A percentile compares a stretch with the other conserved stretches of the same genome.
These are phyloP conservation scores for Harringtonia aguacate DNA, from an alignment of 2,329 filamentous ascomycete genomes.

Conservation along the genomic window DNA sequence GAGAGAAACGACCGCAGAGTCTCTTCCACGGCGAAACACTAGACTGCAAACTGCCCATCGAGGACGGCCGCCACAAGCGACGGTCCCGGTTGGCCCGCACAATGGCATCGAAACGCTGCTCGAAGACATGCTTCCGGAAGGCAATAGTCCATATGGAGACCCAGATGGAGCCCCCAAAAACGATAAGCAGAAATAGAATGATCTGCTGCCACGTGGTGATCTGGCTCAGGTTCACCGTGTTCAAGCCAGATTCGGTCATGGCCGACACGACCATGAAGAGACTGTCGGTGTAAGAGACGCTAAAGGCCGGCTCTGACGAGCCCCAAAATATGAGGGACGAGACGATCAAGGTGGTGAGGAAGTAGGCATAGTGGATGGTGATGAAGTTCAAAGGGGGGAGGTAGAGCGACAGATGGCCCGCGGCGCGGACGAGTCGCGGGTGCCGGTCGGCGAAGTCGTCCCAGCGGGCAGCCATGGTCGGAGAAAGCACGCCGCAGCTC, in stretches of 20 bases:
- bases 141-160: conserved; percentile 53
- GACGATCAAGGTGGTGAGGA: conserved; percentile 42
- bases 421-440: neutral
- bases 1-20: too few relatives aligned
- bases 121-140: conserved; percentile 50
- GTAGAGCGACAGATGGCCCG: neutral
- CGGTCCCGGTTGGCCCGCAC: conserved; percentile 29
- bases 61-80: conserved; percentile 12
- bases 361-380: conserved; percentile 56
- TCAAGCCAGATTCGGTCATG: conserved; percentile 57
- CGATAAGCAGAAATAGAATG: conserved; percentile 50
- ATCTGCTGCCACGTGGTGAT: conserved; percentile 58
- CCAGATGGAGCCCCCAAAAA: conserved; percentile 53
- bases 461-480: conserved; percentile 2
- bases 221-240: conserved; percentile 49
- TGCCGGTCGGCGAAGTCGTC: conserved; percentile 7
- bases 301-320: conserved; percentile 35
- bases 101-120: conserved; percentile 45
- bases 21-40: conserved; percentile 9
- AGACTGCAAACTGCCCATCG: conserved; percentile 10
- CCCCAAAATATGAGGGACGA: conserved; percentile 51
- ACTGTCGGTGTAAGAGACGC: conserved; percentile 50
- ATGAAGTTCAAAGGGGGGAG: conserved; percentile 46
- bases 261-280: conserved; percentile 55
- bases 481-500: neutral